Evolutionary conservation across 176 grass and related monocot genomes (phyloP).

Genomic region (Oropetium thomaeum): DNA sequence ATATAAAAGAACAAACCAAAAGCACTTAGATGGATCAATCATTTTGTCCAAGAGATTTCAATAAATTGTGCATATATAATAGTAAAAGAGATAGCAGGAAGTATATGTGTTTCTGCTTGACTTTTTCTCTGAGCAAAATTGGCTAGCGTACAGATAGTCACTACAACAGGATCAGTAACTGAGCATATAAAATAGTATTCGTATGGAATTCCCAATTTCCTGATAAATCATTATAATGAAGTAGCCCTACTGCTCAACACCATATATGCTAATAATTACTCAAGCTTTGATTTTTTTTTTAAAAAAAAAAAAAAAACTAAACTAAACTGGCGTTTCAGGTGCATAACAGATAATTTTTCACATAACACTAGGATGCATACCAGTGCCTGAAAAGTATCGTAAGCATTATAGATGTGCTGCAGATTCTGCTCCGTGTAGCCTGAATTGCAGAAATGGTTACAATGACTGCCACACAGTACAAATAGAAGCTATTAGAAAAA

Average conservation of each 20-base stretch:
- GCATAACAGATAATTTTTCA: slow-evolving; percentile 9
- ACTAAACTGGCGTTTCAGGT: slow-evolving; percentile 9
- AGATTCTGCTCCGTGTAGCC: slow-evolving; percentile 33
- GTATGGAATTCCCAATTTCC: not conserved
- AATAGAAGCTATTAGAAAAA: slow-evolving; percentile 17
- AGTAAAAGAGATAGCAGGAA: not conserved
- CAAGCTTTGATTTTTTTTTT: not conserved
- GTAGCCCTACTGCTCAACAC: not conserved
- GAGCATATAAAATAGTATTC: not conserved
- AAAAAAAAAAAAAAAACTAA: slow-evolving; percentile 6
- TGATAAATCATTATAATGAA: slow-evolving; percentile 1
- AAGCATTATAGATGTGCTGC: slow-evolving; percentile 10
- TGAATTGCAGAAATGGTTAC: slow-evolving; percentile 30
- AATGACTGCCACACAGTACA: not conserved
- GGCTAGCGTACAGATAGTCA: not conserved
- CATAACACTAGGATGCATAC: slow-evolving; percentile 8
- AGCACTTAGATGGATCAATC: not conserved
- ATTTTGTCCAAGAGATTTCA: slow-evolving; percentile 8
- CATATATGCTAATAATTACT: not conserved
- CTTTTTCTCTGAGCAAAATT: slow-evolving; percentile 15
- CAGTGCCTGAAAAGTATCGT: slow-evolving; percentile 17
- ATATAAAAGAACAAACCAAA: not conserved
- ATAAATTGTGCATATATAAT: not conserved
- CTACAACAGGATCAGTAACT: slow-evolving; percentile 5
- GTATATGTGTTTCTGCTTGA: not conserved